These are phyloP conservation scores for Diplodia sapinea DNA, from an alignment of 2,329 filamentous ascomycete species.

Conservation along the genomic window DNA sequence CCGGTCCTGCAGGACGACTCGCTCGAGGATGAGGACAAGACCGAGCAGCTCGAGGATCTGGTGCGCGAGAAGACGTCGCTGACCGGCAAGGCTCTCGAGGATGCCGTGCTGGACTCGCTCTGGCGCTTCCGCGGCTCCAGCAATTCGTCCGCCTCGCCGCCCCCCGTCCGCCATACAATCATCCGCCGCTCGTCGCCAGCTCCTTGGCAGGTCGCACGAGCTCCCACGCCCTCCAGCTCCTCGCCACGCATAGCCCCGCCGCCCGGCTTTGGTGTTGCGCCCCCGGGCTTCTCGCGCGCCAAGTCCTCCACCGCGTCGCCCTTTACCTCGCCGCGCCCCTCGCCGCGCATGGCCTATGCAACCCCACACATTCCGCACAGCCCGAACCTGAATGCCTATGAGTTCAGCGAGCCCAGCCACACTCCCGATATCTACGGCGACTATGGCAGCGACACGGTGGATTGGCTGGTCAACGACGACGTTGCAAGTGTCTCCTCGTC, in stretches of 20 bases:
- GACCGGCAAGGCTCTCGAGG: conserved; percentile 78
- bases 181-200: conserved; percentile 90
- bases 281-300: conserved; percentile 75
- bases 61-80: conserved; percentile 79
- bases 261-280: conserved; percentile 75
- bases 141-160: conserved; percentile 73
- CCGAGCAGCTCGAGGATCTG: conserved; percentile 85
- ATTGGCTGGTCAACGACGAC: conserved; percentile 93
- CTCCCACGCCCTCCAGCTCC: conserved; percentile 78
- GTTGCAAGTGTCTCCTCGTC: conserved; percentile 81
- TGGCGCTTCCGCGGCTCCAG: conserved; percentile 78
- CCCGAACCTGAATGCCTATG: conserved; percentile 91
- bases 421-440: conserved; percentile 88
- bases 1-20: conserved; percentile 81
- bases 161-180: conserved; percentile 84
- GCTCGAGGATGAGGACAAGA: conserved; percentile 94
- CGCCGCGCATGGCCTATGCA: conserved; percentile 86
- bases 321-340: conserved; percentile 91
- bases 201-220: conserved; percentile 81
- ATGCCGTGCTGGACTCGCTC: conserved; percentile 85
- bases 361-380: conserved; percentile 92
- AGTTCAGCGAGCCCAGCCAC: conserved; percentile 83
- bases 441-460: conserved; percentile 90
- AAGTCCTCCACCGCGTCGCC: conserved; percentile 83
- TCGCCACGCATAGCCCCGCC: conserved; percentile 84